phyloP scores from a whole-genome alignment of 345 rosid genomes.

The Arabidopsis thaliana region DNA sequence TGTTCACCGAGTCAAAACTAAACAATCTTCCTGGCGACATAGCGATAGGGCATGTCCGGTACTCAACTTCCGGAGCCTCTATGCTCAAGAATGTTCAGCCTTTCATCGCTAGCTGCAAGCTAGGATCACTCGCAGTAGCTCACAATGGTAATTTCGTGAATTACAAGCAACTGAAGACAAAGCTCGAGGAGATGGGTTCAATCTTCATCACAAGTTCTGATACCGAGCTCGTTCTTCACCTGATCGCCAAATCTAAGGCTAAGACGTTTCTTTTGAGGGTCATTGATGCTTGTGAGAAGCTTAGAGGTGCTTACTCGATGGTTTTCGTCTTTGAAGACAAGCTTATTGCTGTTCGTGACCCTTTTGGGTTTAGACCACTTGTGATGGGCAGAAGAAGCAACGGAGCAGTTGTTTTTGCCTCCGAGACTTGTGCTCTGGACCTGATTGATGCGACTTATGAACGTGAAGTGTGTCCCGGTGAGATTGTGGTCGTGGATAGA shows the following conservation, averaged over 20 bases:
- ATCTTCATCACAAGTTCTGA: conserved; percentile 82
- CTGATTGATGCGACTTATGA: conserved; percentile 84
- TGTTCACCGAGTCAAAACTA: conserved; percentile 74
- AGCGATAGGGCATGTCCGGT: conserved; percentile 88
- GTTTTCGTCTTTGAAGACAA: conserved; percentile 79
- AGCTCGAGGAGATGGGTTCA: conserved; percentile 73
- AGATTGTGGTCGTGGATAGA: conserved; percentile 76
- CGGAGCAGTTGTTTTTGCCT: conserved; percentile 84
- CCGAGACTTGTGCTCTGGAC: conserved; percentile 92
- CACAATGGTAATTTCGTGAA: conserved; percentile 89
- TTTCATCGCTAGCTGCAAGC: conserved; percentile 79
- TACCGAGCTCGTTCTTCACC: conserved; percentile 90
- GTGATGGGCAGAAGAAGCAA: conserved; percentile 91
- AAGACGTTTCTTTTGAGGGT: conserved; percentile 77
- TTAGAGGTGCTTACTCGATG: conserved; percentile 86
- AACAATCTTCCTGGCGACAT: conserved; percentile 75
- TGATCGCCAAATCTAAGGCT: conserved; percentile 82
- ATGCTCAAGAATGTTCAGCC: conserved; percentile 96
- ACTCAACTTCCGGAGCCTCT: conserved; percentile 83
- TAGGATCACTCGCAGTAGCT: conserved; percentile 82
- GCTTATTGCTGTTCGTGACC: conserved; percentile 82
- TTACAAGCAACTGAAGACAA: conserved; percentile 60
- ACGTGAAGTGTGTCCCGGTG: conserved; percentile 87
- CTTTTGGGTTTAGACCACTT: conserved; percentile 78
- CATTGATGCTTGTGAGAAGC: conserved; percentile 84